Conservation (phyloP, 1,284 basidiomycete species). For the Ceratobasidium sp. region DNA sequence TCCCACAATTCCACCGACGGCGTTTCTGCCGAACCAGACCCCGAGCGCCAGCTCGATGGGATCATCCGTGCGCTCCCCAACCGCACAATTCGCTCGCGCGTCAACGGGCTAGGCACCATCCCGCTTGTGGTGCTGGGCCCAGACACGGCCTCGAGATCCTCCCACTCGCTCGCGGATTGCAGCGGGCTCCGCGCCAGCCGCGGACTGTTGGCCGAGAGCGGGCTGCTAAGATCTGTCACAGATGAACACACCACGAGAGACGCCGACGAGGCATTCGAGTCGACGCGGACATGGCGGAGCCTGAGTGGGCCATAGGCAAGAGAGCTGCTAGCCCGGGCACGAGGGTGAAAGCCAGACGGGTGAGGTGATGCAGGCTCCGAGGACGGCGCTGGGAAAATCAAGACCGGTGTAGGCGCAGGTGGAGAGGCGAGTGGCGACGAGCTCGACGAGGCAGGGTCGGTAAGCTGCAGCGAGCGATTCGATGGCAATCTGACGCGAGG, state of each 20-base stretch:
- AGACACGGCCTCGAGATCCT: constrained; percentile 18
- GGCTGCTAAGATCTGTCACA: constrained; percentile 9
- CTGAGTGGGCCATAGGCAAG: constrained; percentile 23
- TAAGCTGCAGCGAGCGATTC: constrained; percentile 34
- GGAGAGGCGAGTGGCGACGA: constrained; percentile 24
- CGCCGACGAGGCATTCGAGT: constrained; percentile 27
- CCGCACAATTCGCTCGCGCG: constrained; percentile 38
- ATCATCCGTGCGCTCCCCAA: constrained; percentile 39
- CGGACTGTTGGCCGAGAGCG: constrained; percentile 10
- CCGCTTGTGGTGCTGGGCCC: constrained; percentile 18
- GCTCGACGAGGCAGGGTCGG: constrained; percentile 9
- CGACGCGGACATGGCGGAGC: constrained; percentile 27
- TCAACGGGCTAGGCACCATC: constrained; percentile 20
- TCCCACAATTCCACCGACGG: constrained; percentile 40
- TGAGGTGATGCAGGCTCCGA: constrained; percentile 40
- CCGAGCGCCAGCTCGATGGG: constrained; percentile 34
- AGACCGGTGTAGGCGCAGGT: constrained; percentile 18
- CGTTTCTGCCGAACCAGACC: constrained; percentile 1
- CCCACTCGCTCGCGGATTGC: constrained; percentile 23
- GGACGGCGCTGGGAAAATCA: constrained; percentile 40
- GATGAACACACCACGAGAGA: constrained; percentile 12
- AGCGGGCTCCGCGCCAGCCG: constrained; percentile 23
- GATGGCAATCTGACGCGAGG: constrained; percentile 38
- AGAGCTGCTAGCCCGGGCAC: constrained; percentile 7
- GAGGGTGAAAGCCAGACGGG: constrained; percentile 8